Conservation (phyloP, 257 asterid species). For the Gentiana straminea region DNA sequence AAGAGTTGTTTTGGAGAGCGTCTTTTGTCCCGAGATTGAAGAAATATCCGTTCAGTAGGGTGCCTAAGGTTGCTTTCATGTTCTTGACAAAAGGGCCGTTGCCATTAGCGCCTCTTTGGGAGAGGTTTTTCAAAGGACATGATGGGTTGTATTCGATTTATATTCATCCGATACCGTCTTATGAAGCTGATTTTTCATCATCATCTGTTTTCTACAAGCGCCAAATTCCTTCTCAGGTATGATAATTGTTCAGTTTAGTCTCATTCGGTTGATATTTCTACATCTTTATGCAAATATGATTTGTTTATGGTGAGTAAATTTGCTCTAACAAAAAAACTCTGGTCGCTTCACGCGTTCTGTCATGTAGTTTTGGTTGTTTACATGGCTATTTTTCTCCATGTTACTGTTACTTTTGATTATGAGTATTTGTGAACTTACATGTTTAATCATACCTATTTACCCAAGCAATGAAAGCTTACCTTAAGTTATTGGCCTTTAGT, state of each 20-base stretch:
- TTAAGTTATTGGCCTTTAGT: no score
- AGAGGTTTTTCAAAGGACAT: slow-evolving; percentile 31
- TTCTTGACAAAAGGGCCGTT: slow-evolving; percentile 38
- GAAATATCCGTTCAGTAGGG: slow-evolving; percentile 35
- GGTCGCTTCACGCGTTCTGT: background rate
- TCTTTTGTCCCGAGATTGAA: slow-evolving; percentile 25
- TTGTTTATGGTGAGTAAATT: background rate
- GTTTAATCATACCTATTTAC: no score
- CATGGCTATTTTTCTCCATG: background rate
- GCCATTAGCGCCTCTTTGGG: slow-evolving; percentile 42
- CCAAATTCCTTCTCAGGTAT: slow-evolving; percentile 39
- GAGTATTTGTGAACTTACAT: no score
- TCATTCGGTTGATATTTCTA: background rate
- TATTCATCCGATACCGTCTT: slow-evolving; percentile 30
- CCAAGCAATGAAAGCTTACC: no score
- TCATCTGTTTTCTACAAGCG: slow-evolving; percentile 30
- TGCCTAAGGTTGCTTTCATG: slow-evolving; percentile 41
- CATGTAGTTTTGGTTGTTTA: background rate
- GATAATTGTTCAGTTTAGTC: background rate
- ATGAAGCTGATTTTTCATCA: slow-evolving; percentile 17
- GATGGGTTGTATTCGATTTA: slow-evolving; percentile 26
- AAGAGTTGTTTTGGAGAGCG: slow-evolving; percentile 37
- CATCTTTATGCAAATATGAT: background rate
- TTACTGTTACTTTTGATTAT: background rate
- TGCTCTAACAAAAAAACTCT: background rate